Percentiles rank a stretch among this genome's conserved stretches.
phyloP scores from a whole-genome alignment of 1,284 basidiomycete genomes.

The Erythrobasidium hasegawianum region DNA sequence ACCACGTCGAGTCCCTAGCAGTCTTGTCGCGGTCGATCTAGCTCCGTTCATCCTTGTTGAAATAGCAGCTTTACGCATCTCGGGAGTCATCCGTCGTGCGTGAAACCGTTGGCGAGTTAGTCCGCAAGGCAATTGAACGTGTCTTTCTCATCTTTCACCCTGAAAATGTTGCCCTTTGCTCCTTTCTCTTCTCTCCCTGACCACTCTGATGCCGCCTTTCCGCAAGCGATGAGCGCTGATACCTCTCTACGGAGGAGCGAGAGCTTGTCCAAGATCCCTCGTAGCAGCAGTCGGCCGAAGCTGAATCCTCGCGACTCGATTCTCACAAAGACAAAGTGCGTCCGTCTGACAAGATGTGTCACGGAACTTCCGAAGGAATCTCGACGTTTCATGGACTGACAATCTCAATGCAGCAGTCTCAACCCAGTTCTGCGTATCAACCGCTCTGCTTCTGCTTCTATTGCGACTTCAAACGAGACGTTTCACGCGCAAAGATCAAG shows the following conservation, averaged over 20 bases:
- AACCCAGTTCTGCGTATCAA: slow-evolving; percentile 1
- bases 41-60: neutral
- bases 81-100: neutral
- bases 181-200: no score
- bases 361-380: neutral
- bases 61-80: neutral
- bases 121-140: neutral
- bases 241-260: neutral
- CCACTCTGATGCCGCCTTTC: neutral
- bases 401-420: neutral
- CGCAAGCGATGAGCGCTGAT: neutral
- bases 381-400: neutral
- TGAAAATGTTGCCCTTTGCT: neutral
- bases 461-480: neutral
- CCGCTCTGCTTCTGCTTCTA: slow-evolving; percentile 1
- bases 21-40: slow-evolving; percentile 55
- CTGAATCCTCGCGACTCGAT: neutral
- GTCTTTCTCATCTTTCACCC: neutral
- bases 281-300: neutral
- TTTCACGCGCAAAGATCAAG: neutral
- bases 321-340: neutral
- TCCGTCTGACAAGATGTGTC: neutral
- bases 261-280: neutral
- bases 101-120: neutral
- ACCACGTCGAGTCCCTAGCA: slow-evolving; percentile 76